These are phyloP conservation scores for Nakaseomyces bracarensis DNA, from an alignment of 1,139 yeast species.

Conservation along the genomic window DNA sequence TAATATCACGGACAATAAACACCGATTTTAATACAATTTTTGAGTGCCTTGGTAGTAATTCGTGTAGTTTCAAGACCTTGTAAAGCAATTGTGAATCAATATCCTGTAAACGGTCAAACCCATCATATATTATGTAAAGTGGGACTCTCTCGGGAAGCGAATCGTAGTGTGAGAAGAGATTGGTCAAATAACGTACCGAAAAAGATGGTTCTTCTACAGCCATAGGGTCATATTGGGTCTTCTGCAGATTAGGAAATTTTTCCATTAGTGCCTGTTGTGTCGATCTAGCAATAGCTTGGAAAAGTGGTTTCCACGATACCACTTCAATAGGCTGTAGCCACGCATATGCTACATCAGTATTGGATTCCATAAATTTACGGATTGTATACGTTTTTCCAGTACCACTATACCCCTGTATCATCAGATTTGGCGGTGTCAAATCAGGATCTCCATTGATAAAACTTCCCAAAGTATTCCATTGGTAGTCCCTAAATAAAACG, in stretches of 20 bases:
- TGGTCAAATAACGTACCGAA: constrained; percentile 20
- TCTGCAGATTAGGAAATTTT: constrained; percentile 13
- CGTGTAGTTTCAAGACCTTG: constrained; percentile 25
- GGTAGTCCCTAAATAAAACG: constrained; percentile 23
- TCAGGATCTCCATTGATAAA: constrained; percentile 19
- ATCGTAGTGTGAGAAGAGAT: constrained; percentile 17
- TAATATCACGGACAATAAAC: constrained; percentile 20
- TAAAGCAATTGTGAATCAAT: constrained; percentile 27
- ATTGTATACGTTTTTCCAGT: constrained; percentile 28
- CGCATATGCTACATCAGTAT: constrained; percentile 15
- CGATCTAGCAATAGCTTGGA: constrained; percentile 26
- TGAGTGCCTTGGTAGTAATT: constrained; percentile 16
- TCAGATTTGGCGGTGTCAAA: constrained; percentile 21
- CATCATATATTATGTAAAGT: constrained; percentile 26
- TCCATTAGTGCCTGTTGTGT: constrained; percentile 17
- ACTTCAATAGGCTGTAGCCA: constrained; percentile 26
- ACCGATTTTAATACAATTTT: constrained; percentile 24
- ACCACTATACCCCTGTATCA: constrained; percentile 26
- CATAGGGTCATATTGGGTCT: constrained; percentile 24
- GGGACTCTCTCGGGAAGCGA: constrained; percentile 10
- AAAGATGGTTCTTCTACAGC: constrained; percentile 29
- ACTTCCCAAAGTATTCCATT: constrained; percentile 17
- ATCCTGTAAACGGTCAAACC: constrained; percentile 28
- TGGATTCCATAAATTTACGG: constrained; percentile 15
- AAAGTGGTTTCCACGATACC: constrained; percentile 29